Evolutionary conservation across 169 alveolate species (phyloP).

Genomic region (Cryptosporidium parvum): DNA sequence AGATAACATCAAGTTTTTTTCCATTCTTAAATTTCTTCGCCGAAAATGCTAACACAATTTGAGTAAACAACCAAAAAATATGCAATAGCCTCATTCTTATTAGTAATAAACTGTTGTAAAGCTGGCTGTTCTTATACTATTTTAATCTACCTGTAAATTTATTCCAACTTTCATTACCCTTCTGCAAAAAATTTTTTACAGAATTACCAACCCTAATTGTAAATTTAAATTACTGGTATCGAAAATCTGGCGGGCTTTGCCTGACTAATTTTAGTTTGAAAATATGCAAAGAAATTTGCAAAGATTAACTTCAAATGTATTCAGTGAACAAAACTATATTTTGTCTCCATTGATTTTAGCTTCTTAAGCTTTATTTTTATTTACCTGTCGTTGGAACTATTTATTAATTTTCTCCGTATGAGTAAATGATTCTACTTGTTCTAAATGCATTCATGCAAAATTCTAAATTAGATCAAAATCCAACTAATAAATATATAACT

Average conservation of each 20-base stretch:
- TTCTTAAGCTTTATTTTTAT: too few relatives aligned
- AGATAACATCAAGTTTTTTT: not conserved
- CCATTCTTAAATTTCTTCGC: not conserved
- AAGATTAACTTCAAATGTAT: not conserved
- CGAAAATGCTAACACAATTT: not conserved
- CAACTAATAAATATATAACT: too few relatives aligned
- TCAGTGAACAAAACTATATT: not conserved
- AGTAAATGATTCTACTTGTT: too few relatives aligned
- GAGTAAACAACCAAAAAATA: conserved; percentile 5
- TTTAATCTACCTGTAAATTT: not conserved
- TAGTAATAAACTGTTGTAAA: not conserved
- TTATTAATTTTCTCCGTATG: too few relatives aligned
- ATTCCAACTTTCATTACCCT: not conserved
- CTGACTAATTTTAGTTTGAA: not conserved
- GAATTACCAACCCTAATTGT: not conserved
- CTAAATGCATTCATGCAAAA: too few relatives aligned
- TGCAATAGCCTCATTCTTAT: not conserved
- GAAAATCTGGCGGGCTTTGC: conserved; percentile 9
- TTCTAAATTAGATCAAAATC: too few relatives aligned
- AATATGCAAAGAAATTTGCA: not conserved
- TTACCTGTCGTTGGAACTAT: too few relatives aligned
- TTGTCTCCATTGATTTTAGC: too few relatives aligned
- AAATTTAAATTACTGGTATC: conserved; percentile 8
- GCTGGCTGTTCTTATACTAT: not conserved
- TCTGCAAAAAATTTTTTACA: not conserved